Base-by-base conservation (phyloP, 2,329 filamentous ascomycete species). In the Aspergillus clavatus region DNA sequence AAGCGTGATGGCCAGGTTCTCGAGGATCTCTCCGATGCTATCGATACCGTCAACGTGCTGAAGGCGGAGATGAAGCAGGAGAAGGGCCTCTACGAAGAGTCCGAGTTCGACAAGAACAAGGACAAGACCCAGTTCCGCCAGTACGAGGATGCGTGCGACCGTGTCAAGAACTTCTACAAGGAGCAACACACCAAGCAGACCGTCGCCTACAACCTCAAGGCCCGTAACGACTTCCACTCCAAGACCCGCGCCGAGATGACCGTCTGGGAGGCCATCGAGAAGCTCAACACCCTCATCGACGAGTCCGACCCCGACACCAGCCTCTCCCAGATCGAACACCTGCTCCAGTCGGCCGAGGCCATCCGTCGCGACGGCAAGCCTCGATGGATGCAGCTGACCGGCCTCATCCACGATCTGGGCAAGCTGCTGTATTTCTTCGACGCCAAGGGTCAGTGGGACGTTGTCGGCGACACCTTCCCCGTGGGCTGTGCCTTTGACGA, bases 251-350 rank as follows among this genome's bases (percentile, higher is more conserved):
- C 84, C 12, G 78, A 86, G 67, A 88, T 95, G 86, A 85, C 83
- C 51, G 78, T 95, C 65, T 95, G 89, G 89, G 77, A 94, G 66
- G 89, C 89, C 16, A 93, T 95, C 72, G 87, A 94, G 78, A 90
- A 89, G 70, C 83, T 95, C 61, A 88, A 95, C 77, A 89, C 86
- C 0, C 79, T 95, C 42, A 86, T 95, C 66, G 89, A 95, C 71
- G 87, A 94, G 70, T 89, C 84, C 16, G 89, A 95, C 72, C 89
- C 89, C 1, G 89, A 95, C 72, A 95, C 89, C 37, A 82, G 80
- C 38, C 82, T 95, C 51, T 85, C 82, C 22, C 89, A 95, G 73
- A 94, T 95, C 63, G 86, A 94, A 70, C 89, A 95, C 69, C 78
- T 95, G 23, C 80, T 95, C 12, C 89, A 95, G 67, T 84, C 86